Conservation (phyloP, 2,329 filamentous ascomycete species). For the Pseudocercospora fuligena region DNA sequence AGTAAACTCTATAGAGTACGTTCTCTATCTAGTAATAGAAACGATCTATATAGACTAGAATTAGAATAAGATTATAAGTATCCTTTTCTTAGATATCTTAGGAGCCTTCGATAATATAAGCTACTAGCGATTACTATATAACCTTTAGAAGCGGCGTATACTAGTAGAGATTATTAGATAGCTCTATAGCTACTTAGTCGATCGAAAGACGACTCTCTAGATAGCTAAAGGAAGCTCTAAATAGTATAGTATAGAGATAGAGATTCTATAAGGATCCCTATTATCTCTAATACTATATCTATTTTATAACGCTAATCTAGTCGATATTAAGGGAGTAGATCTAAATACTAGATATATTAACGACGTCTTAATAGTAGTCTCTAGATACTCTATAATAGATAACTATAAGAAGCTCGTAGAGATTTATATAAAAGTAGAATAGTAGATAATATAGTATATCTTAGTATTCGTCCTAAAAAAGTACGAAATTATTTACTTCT, state of each 20-base stretch:
- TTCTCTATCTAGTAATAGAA: not conserved
- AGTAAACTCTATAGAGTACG: not conserved
- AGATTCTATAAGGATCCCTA: not conserved
- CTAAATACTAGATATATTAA: not conserved
- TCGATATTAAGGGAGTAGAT: not conserved
- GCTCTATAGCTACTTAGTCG: not conserved
- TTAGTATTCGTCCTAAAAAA: not conserved
- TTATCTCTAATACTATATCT: not conserved
- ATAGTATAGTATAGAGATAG: not conserved
- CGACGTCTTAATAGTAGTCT: not conserved
- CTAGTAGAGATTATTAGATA: not conserved
- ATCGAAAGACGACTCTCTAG: not conserved
- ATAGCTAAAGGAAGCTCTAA: not conserved
- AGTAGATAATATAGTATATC: not conserved
- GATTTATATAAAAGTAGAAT: not conserved
- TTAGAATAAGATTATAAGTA: not conserved
- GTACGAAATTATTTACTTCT: constrained; percentile 5
- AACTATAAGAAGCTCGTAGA: not conserved
- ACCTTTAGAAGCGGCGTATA: not conserved
- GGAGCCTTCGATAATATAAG: not conserved
- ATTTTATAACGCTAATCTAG: not conserved
- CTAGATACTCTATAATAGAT: not conserved
- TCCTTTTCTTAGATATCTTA: not conserved
- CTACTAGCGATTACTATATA: not conserved
- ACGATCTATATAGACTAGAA: not conserved